Base-by-base conservation (phyloP, 1,139 yeast species). In the Suhomyces guaymorum region DNA sequence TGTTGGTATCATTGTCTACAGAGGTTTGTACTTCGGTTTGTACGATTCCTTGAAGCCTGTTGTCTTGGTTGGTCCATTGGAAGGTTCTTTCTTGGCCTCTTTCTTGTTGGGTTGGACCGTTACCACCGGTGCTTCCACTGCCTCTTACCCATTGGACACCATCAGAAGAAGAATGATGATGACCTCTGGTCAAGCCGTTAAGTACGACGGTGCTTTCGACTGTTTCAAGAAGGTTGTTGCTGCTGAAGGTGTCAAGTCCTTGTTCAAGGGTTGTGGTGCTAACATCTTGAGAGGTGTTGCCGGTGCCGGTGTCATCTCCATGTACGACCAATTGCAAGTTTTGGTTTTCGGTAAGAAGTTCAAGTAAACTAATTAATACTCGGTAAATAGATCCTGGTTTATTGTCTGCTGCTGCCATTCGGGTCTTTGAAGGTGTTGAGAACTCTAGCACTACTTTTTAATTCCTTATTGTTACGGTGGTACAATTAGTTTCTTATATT, bases 271-370 rank as follows among this genome's bases (percentile, higher is more conserved):
- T 63, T 70, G 75, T 60, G 73, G 71, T 67, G 75, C 75, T 58
- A 70, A 70, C 74, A 70, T 70, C 70, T 68, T 70, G 61, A 70
- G 75, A 70, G 76, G 76, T 70, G 75, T 70, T 57, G 75, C 75
- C 61, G 74, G 75, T 65, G 76, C 76, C 55, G 75, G 75, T 68
- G 75, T 70, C 51, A 69, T 70, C 61, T 70, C 75, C 66, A 50
- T 70, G 63, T 70, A 70, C 62, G 75, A 70, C 61, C 75, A 70
- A 62, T 66, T 70, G 57, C 76, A 70, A 60, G 67, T 70, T 52
- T 62, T 70, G 62, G 22, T 70, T 40, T 67, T 70, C 59, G 76
- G 75, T 63, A 70, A 70, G 64, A 70, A 70, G 63, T 70, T 70
- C 55, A 46, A 48, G 50, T 55, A 53, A 53, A 46, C 48, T 42